Evolutionary conservation across 139 green algal genomes (phyloP).

Genomic region (Gonium pectorale): DNA sequence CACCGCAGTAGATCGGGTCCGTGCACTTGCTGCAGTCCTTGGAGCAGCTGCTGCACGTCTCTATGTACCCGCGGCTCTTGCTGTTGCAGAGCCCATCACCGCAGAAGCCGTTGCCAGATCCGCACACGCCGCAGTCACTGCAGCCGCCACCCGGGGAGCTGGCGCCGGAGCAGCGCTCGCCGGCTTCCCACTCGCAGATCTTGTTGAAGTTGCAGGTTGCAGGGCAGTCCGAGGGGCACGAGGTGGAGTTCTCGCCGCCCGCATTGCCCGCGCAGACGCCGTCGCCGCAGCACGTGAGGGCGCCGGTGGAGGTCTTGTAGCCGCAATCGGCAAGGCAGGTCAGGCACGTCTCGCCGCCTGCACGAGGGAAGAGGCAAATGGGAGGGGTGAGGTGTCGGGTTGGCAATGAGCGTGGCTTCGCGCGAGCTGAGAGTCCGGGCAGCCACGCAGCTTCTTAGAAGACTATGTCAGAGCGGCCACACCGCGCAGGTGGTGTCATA

Average conservation of each 20-base stretch:
- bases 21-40: not conserved
- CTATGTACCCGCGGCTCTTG: not conserved
- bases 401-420: too few species aligned
- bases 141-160: conserved; percentile 11
- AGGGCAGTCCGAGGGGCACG: conserved; percentile 8
- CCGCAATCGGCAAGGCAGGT: conserved; percentile 23
- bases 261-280: not conserved
- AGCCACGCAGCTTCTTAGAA: too few species aligned
- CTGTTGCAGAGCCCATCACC: conserved; percentile 16
- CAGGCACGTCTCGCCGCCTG: conserved; percentile 21
- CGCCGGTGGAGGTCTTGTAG: not conserved
- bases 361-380: not conserved
- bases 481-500: not conserved
- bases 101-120: not conserved
- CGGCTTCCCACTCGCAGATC: not conserved
- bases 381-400: not conserved
- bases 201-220: conserved; percentile 15
- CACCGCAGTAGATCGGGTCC: conserved; percentile 9
- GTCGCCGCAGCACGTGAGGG: conserved; percentile 23
- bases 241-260: conserved; percentile 5
- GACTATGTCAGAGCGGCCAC: not conserved
- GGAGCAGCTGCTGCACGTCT: not conserved
- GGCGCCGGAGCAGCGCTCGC: not conserved
- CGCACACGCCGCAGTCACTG: conserved; percentile 1
- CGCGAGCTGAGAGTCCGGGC: too few species aligned